Conservation (phyloP, 139 green algal genomes). For the Nannochloris sp. region DNA sequence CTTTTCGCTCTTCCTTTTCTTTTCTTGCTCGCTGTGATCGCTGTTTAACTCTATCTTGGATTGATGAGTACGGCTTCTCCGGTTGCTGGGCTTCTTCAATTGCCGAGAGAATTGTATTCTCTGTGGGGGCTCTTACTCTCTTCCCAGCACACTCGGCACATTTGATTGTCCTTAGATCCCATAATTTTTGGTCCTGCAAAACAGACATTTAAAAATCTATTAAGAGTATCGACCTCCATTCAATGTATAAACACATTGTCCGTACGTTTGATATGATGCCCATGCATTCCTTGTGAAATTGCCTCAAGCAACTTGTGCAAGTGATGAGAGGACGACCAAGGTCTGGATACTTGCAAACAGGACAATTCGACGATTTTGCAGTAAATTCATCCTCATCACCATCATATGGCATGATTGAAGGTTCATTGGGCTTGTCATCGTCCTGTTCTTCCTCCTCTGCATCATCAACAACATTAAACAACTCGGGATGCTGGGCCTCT, state of each 20-base stretch:
- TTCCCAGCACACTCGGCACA: conserved; percentile 18
- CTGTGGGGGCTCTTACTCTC: conserved; percentile 23
- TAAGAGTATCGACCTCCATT: neutral
- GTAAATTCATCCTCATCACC: neutral
- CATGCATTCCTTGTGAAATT: conserved; percentile 39
- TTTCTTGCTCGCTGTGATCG: conserved; percentile 1
- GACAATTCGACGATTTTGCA: conserved; percentile 13
- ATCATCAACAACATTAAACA: neutral
- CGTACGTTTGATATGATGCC: conserved; percentile 28
- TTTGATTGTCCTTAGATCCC: neutral
- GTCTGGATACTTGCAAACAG: conserved; percentile 32
- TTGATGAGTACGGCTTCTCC: neutral
- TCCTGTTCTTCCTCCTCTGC: conserved; percentile 3
- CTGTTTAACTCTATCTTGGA: neutral
- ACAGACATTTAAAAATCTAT: neutral
- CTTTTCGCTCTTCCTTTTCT: conserved; percentile 3
- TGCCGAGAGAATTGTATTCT: conserved; percentile 19
- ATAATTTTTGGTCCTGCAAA: neutral
- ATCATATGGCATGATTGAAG: neutral
- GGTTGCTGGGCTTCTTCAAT: conserved; percentile 12
- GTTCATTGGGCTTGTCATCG: neutral
- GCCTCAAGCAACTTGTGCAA: conserved; percentile 38
- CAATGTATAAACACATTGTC: neutral
- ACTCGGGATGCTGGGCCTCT: neutral
- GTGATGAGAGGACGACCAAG: conserved; percentile 22